Conservation (phyloP, 768 basidiomycete genomes). For the Mycena pura region DNA sequence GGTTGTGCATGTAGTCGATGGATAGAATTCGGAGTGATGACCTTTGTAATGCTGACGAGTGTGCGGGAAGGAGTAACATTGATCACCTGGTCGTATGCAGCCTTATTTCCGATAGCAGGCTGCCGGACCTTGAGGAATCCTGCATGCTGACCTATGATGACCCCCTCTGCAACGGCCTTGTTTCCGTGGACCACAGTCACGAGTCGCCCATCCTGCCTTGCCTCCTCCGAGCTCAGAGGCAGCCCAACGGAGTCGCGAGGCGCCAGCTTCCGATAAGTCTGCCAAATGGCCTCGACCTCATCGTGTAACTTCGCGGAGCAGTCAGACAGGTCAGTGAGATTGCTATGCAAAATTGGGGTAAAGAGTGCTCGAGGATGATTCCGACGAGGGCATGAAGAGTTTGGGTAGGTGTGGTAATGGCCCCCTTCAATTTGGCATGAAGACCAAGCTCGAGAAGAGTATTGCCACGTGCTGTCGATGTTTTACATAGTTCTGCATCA, state of each 20-base stretch:
- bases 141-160: neutral
- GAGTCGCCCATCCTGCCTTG: neutral
- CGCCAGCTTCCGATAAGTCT: neutral
- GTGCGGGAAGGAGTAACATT: neutral
- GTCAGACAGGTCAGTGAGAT: no score
- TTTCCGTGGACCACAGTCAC: neutral
- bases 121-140: neutral
- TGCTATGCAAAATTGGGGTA: no score
- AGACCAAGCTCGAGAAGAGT: no score
- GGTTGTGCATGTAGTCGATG: no score
- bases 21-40: neutral
- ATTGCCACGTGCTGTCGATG: no score
- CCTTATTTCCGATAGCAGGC: neutral
- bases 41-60: neutral
- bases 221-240: neutral
- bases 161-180: neutral
- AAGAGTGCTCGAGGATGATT: no score
- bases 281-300: neutral
- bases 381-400: no score
- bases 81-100: neutral
- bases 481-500: no score
- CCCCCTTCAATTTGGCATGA: no score
- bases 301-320: no score
- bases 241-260: neutral
- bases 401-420: no score